phyloP scores from a whole-genome alignment of 106 monocot species.

The Dendrobium officinale region DNA sequence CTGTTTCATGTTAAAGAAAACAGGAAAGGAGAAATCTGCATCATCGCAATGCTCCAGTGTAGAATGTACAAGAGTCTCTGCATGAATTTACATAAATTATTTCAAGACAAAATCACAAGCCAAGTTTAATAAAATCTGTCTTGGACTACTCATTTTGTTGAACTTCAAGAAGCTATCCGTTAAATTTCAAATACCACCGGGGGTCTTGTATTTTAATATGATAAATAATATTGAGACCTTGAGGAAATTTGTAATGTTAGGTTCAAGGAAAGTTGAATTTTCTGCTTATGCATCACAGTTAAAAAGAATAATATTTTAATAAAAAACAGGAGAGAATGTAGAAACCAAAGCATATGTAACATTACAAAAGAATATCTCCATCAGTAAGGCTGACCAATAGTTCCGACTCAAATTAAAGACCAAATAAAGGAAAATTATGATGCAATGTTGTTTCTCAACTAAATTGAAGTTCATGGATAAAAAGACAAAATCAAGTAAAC shows the following conservation, averaged over 20 bases:
- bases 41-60: slow-evolving; percentile 55
- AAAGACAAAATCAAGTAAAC: background rate
- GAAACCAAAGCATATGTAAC: background rate
- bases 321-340: background rate
- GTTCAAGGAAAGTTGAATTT: background rate
- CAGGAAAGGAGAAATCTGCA: slow-evolving; percentile 81
- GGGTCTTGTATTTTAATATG: background rate
- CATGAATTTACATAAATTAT: background rate
- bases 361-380: background rate
- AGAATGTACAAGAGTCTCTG: slow-evolving; percentile 98
- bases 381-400: background rate
- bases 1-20: slow-evolving; percentile 67
- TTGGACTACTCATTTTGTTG: background rate
- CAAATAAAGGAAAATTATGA: background rate
- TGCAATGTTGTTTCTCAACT: background rate
- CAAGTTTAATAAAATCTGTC: background rate
- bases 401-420: background rate
- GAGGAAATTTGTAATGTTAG: background rate
- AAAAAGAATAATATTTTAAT: background rate
- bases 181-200: background rate
- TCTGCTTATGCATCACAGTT: background rate
- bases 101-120: background rate
- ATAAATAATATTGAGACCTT: background rate
- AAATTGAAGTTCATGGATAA: slow-evolving; percentile 2
- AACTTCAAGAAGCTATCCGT: too few relatives aligned